Conservation (phyloP, 306 rosid species). For the Astragalus glycyphyllos region DNA sequence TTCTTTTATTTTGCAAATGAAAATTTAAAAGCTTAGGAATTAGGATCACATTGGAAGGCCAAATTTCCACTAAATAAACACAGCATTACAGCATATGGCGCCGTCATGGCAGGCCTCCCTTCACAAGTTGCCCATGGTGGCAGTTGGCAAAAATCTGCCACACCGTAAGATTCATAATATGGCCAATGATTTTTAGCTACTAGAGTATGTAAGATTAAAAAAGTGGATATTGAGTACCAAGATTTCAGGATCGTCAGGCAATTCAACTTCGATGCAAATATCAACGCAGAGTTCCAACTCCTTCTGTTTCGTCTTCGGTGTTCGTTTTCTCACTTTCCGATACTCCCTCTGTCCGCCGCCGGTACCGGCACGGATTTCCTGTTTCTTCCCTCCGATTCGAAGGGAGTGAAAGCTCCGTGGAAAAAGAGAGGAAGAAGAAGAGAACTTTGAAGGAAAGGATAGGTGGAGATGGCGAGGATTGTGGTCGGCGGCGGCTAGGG, state of each 20-base stretch:
- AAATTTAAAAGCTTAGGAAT: neutral
- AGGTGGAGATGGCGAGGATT: neutral
- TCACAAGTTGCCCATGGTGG: no score
- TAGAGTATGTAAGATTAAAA: neutral
- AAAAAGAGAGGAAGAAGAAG: slow-evolving; percentile 34
- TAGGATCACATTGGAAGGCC: neutral
- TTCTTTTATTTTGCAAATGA: neutral
- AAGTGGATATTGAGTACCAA: slow-evolving; percentile 40
- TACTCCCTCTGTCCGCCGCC: slow-evolving; percentile 56
- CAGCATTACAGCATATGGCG: no score
- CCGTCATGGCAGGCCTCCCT: no score
- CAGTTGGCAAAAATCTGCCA: no score
- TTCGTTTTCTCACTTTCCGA: slow-evolving; percentile 63
- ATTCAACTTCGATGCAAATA: slow-evolving; percentile 71
- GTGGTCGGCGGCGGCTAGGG: neutral
- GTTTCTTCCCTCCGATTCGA: slow-evolving; percentile 20
- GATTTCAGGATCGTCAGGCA: slow-evolving; percentile 80
- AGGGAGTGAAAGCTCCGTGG: slow-evolving; percentile 46
- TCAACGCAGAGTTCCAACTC: slow-evolving; percentile 68
- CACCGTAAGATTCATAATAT: no score
- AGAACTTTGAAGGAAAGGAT: slow-evolving; percentile 15
- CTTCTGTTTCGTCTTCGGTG: slow-evolving; percentile 57
- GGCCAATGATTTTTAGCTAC: no score
- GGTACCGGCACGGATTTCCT: neutral
- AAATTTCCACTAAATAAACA: no score